phyloP scores from a whole-genome alignment of 768 basidiomycete genomes.

The Dictyophora rubrovolvata region DNA sequence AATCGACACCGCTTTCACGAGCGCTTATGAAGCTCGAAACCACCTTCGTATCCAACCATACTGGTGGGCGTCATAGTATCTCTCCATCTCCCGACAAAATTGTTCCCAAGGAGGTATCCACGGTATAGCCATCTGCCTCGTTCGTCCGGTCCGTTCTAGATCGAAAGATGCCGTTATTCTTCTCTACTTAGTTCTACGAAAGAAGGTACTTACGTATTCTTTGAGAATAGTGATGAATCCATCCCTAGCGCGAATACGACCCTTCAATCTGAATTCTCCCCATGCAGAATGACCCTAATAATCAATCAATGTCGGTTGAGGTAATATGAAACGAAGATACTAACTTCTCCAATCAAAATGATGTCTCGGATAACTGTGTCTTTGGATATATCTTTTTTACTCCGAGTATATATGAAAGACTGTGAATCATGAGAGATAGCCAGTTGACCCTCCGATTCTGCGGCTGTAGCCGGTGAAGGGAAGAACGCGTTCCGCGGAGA shows the following conservation, averaged over 20 bases:
- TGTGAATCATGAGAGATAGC: constrained; percentile 5
- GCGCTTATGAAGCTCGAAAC: constrained; percentile 51
- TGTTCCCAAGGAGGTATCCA: constrained; percentile 64
- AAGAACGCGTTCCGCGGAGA: constrained; percentile 56
- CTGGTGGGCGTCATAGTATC: constrained; percentile 63
- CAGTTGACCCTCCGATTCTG: constrained; percentile 29
- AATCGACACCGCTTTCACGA: neutral
- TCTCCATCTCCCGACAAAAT: constrained; percentile 77
- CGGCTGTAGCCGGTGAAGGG: constrained; percentile 40
- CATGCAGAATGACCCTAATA: constrained; percentile 82
- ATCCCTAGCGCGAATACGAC: constrained; percentile 72
- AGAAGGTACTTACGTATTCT: constrained; percentile 53
- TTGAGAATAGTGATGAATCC: constrained; percentile 76
- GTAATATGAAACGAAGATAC: constrained; percentile 8
- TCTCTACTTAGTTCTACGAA: neutral
- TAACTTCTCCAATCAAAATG: constrained; percentile 66
- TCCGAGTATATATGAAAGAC: constrained; percentile 1
- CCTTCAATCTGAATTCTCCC: constrained; percentile 76
- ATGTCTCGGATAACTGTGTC: constrained; percentile 37
- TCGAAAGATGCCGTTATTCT: neutral
- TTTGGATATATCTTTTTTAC: neutral
- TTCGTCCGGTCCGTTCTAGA: constrained; percentile 48
- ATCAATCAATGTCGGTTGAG: neutral
- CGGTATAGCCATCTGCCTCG: constrained; percentile 82
- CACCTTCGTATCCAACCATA: constrained; percentile 74